A percentile compares a stretch with the other conserved stretches of the same genome.
Conservation (phyloP, 768 basidiomycete species). For the Xerocomus spinulosus region DNA sequence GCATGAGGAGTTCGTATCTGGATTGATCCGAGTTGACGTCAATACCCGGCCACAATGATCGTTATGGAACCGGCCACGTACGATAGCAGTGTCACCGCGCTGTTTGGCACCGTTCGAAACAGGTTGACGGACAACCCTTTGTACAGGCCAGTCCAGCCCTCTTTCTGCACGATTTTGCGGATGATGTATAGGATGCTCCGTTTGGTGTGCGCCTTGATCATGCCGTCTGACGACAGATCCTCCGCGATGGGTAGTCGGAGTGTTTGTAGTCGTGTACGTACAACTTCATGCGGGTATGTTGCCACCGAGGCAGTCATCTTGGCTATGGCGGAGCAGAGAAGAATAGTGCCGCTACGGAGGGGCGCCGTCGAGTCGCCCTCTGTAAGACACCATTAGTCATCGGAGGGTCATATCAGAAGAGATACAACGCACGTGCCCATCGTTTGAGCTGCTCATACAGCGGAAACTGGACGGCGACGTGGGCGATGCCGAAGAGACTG, state of each 20-base stretch:
- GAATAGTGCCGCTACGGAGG: constrained; percentile 50
- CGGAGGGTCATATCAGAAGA: not conserved
- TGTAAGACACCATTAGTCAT: constrained; percentile 8
- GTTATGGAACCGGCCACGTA: constrained; percentile 13
- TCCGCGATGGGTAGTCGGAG: constrained; percentile 61
- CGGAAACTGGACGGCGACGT: constrained; percentile 97
- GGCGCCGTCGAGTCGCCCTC: constrained; percentile 30
- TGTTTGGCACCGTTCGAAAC: constrained; percentile 91
- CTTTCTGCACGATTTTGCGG: constrained; percentile 65
- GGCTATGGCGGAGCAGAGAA: constrained; percentile 85
- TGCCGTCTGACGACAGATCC: constrained; percentile 55
- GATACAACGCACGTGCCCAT: constrained; percentile 65
- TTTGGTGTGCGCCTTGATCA: constrained; percentile 50
- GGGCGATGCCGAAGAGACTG: constrained; percentile 87
- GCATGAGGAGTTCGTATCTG: constrained; percentile 33
- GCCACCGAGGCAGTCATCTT: constrained; percentile 96
- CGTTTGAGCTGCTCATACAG: constrained; percentile 91
- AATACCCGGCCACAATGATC: not conserved
- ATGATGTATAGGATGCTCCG: constrained; percentile 74
- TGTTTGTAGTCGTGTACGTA: constrained; percentile 96
- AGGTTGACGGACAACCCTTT: constrained; percentile 93
- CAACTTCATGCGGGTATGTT: constrained; percentile 97
- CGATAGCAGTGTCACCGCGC: constrained; percentile 86
- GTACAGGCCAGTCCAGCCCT: constrained; percentile 89
- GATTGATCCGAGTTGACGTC: not conserved